Evolutionary conservation across 192 early-diverging fungal genomes (phyloP).

Genomic region (Linnemannia hyalina): DNA sequence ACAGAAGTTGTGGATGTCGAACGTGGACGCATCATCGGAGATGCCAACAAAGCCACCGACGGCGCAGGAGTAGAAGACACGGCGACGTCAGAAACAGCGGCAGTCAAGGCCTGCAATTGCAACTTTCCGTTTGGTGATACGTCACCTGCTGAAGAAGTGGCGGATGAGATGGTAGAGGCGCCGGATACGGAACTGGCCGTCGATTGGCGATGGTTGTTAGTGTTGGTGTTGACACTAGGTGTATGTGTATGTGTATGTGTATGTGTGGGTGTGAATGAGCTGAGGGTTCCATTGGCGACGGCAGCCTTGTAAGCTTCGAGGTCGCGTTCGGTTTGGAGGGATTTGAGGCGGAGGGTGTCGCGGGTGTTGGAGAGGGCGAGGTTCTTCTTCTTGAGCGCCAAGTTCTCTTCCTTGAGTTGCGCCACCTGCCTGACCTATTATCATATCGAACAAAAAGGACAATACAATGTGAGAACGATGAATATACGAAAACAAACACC

Average conservation of each 20-base stretch:
- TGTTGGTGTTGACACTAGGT: background rate
- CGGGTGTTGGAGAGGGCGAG: constrained; percentile 39
- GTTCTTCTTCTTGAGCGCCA: constrained; percentile 49
- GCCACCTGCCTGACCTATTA: constrained; percentile 41
- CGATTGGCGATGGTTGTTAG: background rate
- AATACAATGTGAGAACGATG: background rate
- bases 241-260: too few relatives aligned
- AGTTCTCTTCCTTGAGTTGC: constrained; percentile 43
- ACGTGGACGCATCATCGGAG: background rate
- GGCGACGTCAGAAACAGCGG: background rate
- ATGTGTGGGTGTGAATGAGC: background rate
- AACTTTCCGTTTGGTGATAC: constrained; percentile 8
- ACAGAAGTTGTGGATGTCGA: constrained; percentile 12
- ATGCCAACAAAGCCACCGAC: too few relatives aligned
- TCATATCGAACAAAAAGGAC: background rate
- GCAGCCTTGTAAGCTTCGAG: constrained; percentile 46
- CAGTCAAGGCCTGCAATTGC: constrained; percentile 20
- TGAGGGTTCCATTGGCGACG: background rate
- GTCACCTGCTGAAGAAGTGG: constrained; percentile 1
- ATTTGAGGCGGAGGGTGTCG: constrained; percentile 41
- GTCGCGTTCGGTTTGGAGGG: constrained; percentile 40
- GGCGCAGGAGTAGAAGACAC: background rate
- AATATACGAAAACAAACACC: background rate
- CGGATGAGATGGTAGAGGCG: constrained; percentile 22
- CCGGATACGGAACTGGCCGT: constrained; percentile 11